Percentiles rank a stretch among this genome's conserved stretches.
phyloP scores from a whole-genome alignment of 257 asterid genomes.

The Linderniella brevidens region DNA sequence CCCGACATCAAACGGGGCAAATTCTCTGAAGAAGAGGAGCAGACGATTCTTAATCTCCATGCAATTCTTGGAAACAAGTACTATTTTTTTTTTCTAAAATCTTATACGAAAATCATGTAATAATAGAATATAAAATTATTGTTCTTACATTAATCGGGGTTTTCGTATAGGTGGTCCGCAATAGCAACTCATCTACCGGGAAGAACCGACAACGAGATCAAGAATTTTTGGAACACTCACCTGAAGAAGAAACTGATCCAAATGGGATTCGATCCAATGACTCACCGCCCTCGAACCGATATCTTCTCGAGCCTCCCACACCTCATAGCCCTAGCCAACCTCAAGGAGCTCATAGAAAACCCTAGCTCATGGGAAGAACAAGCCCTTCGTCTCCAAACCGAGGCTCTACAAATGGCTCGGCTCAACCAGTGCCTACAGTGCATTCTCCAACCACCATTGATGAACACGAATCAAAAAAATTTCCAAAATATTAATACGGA shows the following conservation, averaged over 20 bases:
- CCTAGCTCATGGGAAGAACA: conserved; percentile 41
- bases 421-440: conserved; percentile 36
- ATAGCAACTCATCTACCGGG: conserved; percentile 63
- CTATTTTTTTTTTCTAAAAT: too few relatives aligned
- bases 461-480: conserved; percentile 10
- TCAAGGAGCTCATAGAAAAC: conserved; percentile 26
- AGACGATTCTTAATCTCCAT: conserved; percentile 56
- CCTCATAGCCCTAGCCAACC: conserved; percentile 51
- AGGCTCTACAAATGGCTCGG: conserved; percentile 42
- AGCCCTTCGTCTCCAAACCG: conserved; percentile 43
- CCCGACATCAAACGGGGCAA: conserved; percentile 76
- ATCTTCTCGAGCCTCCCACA: conserved; percentile 49
- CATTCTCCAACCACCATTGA: conserved; percentile 24
- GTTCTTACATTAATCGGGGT: too few relatives aligned
- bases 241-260: conserved; percentile 63
- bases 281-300: conserved; percentile 64
- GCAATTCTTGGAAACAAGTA: conserved; percentile 68
- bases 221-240: conserved; percentile 76
- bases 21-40: conserved; percentile 57
- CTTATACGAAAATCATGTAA: too few relatives aligned
- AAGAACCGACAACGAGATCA: conserved; percentile 66
- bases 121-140: too few relatives aligned
- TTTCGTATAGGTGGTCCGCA: conserved; percentile 47
- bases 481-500: neutral
- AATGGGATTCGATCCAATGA: conserved; percentile 86